Evolutionary conservation across 2,329 filamentous ascomycete species (phyloP).

Genomic region (Neurospora crassa): DNA sequence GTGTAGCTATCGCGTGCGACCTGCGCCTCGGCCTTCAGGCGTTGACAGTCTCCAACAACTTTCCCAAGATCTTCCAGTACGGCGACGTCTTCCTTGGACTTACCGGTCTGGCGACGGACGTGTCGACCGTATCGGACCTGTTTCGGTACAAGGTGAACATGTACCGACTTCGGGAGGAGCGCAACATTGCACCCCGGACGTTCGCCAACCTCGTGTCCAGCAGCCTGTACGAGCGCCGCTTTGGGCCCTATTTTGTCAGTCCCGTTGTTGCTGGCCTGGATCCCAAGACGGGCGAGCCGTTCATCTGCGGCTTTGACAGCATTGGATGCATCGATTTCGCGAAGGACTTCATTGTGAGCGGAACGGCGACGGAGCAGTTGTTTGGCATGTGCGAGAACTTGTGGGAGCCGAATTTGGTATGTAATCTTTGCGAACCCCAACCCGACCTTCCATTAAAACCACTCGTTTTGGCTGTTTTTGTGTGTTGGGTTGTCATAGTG

Average conservation of each 20-base stretch:
- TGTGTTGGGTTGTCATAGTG: neutral
- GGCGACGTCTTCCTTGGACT: slow-evolving; percentile 92
- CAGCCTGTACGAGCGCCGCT: slow-evolving; percentile 87
- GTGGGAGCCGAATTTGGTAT: slow-evolving; percentile 94
- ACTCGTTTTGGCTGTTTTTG: neutral
- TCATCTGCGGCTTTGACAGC: slow-evolving; percentile 98
- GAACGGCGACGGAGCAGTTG: slow-evolving; percentile 92
- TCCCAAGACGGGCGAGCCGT: slow-evolving; percentile 85
- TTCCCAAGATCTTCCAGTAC: slow-evolving; percentile 99
- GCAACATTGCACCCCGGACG: slow-evolving; percentile 85
- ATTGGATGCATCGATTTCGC: slow-evolving; percentile 99
- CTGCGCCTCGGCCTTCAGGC: slow-evolving; percentile 94
- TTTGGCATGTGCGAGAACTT: slow-evolving; percentile 98
- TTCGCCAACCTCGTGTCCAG: slow-evolving; percentile 93
- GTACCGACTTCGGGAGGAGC: slow-evolving; percentile 97
- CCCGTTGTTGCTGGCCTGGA: slow-evolving; percentile 94
- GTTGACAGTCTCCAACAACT: slow-evolving; percentile 98
- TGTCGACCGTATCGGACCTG: slow-evolving; percentile 87
- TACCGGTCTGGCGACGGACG: slow-evolving; percentile 92
- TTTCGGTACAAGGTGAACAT: slow-evolving; percentile 99
- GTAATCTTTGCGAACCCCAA: slow-evolving; percentile 22
- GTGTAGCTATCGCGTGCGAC: slow-evolving; percentile 98
- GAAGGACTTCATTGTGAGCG: slow-evolving; percentile 97
- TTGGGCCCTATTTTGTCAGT: slow-evolving; percentile 92
- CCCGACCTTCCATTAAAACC: neutral